phyloP scores from a whole-genome alignment of 2,329 filamentous ascomycete species.

The Cucurbitaria berberidis region DNA sequence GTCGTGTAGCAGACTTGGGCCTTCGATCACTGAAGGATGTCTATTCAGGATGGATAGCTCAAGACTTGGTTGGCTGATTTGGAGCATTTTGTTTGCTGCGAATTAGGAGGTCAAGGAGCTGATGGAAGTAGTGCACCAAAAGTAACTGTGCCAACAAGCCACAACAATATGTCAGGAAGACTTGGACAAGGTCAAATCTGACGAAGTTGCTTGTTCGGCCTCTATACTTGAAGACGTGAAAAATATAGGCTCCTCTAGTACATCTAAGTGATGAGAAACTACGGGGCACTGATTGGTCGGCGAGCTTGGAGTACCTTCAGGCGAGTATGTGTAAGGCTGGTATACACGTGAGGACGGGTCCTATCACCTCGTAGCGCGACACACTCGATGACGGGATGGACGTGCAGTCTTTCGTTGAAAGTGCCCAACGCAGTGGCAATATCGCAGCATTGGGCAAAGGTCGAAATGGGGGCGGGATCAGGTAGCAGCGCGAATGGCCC shows the following conservation, averaged over 20 bases:
- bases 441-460: constrained; percentile 14
- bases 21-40: constrained; percentile 58
- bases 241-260: constrained; percentile 5
- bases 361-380: constrained; percentile 14
- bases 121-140: not conserved
- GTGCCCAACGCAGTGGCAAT: constrained; percentile 2
- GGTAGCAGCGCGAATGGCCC: not conserved
- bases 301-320: constrained; percentile 17
- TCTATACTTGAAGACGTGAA: not conserved
- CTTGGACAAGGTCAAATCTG: not conserved
- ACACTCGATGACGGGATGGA: constrained; percentile 9
- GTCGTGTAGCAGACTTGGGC: constrained; percentile 65
- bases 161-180: not conserved
- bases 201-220: not conserved
- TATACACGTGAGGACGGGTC: constrained; percentile 32
- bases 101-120: constrained; percentile 18
- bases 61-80: constrained; percentile 13
- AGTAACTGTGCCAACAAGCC: not conserved
- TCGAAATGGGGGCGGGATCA: constrained; percentile 2
- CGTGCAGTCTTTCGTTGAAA: constrained; percentile 5
- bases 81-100: constrained; percentile 34
- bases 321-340: constrained; percentile 21
- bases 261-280: constrained; percentile 43
- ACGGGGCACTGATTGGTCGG: constrained; percentile 40
- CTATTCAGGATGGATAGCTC: constrained; percentile 60